Evolutionary conservation across 2,329 filamentous ascomycete species (phyloP).

Genomic region (Acrodontium crateriforme): DNA sequence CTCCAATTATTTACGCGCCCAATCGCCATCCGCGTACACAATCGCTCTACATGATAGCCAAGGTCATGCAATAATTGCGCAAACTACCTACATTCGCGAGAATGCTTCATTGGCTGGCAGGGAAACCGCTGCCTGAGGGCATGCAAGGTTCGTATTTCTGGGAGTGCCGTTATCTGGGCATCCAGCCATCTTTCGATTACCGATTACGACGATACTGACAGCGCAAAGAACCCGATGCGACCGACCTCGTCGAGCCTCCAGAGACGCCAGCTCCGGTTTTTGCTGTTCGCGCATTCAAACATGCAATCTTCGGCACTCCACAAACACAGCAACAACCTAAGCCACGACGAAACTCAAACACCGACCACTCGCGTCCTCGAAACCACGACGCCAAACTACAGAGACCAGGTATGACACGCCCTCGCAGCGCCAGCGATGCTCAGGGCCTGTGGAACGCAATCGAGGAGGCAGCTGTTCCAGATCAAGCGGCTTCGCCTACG

Average conservation of each 20-base stretch:
- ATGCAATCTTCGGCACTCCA: constrained; percentile 51
- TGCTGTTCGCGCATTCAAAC: constrained; percentile 52
- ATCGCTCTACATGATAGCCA: no score
- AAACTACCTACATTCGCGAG: no score
- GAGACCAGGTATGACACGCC: constrained; percentile 15
- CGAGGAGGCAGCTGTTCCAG: constrained; percentile 9
- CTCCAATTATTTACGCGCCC: no score
- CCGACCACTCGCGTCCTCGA: constrained; percentile 12
- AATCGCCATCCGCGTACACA: no score
- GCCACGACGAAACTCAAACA: constrained; percentile 18
- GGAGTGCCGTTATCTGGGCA: no score
- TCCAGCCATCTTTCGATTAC: no score
- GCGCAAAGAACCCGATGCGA: constrained; percentile 23
- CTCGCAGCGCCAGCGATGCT: constrained; percentile 17
- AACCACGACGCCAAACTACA: constrained; percentile 4
- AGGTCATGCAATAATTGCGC: no score
- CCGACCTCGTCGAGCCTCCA: constrained; percentile 39
- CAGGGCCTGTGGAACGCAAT: constrained; percentile 6
- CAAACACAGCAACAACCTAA: constrained; percentile 32
- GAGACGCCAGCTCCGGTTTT: constrained; percentile 55
- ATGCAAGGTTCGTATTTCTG: constrained; percentile 7
- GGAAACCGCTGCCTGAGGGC: constrained; percentile 15
- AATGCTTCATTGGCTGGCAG: constrained; percentile 23
- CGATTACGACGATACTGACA: no score
- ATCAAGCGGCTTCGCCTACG: constrained; percentile 36